Evolutionary conservation across 2,329 filamentous ascomycete genomes (phyloP).

Genomic region (Fusarium tanahbumbuense): DNA sequence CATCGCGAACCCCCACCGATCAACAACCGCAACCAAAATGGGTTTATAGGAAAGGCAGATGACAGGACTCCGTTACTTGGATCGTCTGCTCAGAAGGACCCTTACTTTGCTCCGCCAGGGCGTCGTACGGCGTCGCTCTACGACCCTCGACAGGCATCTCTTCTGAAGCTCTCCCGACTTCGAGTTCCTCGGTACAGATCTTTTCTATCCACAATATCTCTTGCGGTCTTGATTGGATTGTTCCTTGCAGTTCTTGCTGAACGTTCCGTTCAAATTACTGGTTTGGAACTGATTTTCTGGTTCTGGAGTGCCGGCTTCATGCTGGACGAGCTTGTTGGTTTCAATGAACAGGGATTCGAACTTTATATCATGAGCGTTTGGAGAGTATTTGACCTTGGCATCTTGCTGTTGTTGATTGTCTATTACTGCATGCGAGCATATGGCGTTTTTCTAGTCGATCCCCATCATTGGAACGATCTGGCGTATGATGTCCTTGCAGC

Average conservation of each 20-base stretch:
- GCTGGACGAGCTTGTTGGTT: slow-evolving; percentile 94
- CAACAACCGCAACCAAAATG: slow-evolving; percentile 43
- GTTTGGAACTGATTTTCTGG: slow-evolving; percentile 91
- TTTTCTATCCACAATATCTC: slow-evolving; percentile 87
- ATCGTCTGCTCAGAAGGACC: slow-evolving; percentile 48
- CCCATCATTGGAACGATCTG: slow-evolving; percentile 79
- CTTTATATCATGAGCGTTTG: slow-evolving; percentile 98
- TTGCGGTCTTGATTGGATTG: slow-evolving; percentile 84
- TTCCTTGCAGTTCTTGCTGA: slow-evolving; percentile 85
- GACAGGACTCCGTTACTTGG: slow-evolving; percentile 65
- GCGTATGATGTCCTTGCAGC: slow-evolving; percentile 95
- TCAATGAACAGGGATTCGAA: slow-evolving; percentile 96
- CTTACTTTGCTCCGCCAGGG: slow-evolving; percentile 55
- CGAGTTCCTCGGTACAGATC: slow-evolving; percentile 93
- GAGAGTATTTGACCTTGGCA: slow-evolving; percentile 95
- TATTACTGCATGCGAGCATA: slow-evolving; percentile 93
- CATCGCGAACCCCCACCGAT: slow-evolving; percentile 67
- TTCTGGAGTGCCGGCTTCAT: slow-evolving; percentile 98
- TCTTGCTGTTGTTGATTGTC: slow-evolving; percentile 83
- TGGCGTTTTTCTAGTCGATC: slow-evolving; percentile 83
- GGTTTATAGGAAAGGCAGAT: slow-evolving; percentile 52
- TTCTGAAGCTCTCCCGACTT: slow-evolving; percentile 90
- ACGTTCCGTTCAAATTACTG: slow-evolving; percentile 83
- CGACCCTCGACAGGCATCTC: slow-evolving; percentile 87
- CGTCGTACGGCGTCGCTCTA: slow-evolving; percentile 87